phyloP scores from a whole-genome alignment of 441 rosid species.

The Isatis lusitanica region DNA sequence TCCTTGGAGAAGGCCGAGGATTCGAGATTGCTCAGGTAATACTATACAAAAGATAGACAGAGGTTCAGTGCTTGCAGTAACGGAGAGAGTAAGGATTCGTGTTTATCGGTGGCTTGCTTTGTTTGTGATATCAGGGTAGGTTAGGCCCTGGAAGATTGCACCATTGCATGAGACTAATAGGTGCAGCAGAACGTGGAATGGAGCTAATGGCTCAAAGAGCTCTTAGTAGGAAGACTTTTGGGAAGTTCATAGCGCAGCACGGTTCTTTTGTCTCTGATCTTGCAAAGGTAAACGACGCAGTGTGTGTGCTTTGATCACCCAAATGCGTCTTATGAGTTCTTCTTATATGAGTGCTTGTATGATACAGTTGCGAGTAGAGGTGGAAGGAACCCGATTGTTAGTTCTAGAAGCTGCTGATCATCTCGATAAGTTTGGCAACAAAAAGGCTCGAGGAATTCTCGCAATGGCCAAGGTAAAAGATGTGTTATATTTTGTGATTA shows the following conservation, averaged over 20 bases:
- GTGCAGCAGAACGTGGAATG: conserved; percentile 99
- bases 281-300: conserved; percentile 63
- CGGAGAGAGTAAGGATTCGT: background rate
- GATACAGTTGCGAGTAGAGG: conserved; percentile 78
- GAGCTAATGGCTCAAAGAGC: conserved; percentile 90
- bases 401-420: conserved; percentile 92
- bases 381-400: conserved; percentile 79
- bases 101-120: background rate
- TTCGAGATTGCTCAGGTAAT: conserved; percentile 98
- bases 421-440: conserved; percentile 90
- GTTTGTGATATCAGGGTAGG: conserved; percentile 70
- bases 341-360: background rate
- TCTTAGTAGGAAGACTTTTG: conserved; percentile 74
- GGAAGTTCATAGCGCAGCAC: conserved; percentile 84
- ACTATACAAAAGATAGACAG: background rate
- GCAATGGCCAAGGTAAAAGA: conserved; percentile 88
- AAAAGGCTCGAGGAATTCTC: conserved; percentile 68
- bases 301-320: background rate
- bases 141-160: conserved; percentile 98
- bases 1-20: conserved; percentile 96
- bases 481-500: background rate
- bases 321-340: background rate
- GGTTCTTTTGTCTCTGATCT: conserved; percentile 87
- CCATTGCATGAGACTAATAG: conserved; percentile 95
- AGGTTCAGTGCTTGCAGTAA: conserved; percentile 11